Evolutionary conservation across 2,329 filamentous ascomycete species (phyloP), one percentile per base, ranked within the genome.

Genomic region (Tolypocladium sp.): DNA sequence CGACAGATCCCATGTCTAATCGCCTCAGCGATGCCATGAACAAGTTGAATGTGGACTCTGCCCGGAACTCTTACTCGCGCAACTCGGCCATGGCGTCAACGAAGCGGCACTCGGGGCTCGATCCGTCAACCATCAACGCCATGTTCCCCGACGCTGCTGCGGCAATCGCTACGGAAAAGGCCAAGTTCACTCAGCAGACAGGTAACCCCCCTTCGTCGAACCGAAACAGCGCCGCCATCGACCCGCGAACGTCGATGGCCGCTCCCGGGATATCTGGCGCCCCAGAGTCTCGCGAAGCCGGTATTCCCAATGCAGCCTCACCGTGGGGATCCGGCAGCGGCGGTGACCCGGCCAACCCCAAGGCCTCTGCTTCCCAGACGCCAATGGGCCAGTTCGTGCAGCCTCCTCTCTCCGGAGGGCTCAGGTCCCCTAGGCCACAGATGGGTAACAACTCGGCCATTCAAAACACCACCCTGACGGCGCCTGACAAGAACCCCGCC

Each of bases 91-190:
- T 91, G 15, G 66, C 68, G 13, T 83, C 88, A 57, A 85, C 87
- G 57, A 97, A 97, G 79, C 88, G 94, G 66, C 94, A 96, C 72
- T 97, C 94, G 53, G 92, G 89, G n/a, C 85, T 99, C 59, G 93
- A 97, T 71, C 83, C 91, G 6, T 91, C 88, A 38, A 95, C 91
- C 30, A 97, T 99, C 75, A 96, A 96, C 75, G 92, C 91, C 68
- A 97, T 99, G 94, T 99, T 99, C 73, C 94, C 94, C 8, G 94
- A 99, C 77, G 94, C 94, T 52, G 94, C 94, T 17, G 93, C 93
- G 49, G 94, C 94, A n/a, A 97, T 99, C 73, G 93, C 93, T 33
- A 96, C 94, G 62, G 93, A 99, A 75, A 97, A 97, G 79, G 93
- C 92, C 60, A 95, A 97, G 73, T 97, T 95, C 71, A 95, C 92